A percentile compares a stretch with the other conserved stretches of the same genome.
phyloP scores from a whole-genome alignment of 1,139 yeast genomes.

The Taphrina deformans region DNA sequence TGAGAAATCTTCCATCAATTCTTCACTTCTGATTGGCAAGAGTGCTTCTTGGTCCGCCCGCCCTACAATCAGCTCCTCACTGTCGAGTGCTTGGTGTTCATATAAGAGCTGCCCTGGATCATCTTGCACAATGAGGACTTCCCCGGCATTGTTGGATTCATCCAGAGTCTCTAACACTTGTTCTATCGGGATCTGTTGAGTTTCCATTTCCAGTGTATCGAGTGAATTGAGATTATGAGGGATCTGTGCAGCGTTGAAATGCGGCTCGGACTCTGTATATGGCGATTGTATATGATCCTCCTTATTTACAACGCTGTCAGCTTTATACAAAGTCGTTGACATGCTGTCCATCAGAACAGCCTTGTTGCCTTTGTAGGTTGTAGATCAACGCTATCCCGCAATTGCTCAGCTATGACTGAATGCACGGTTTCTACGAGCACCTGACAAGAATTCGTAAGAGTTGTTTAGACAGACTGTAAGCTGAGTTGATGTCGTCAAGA shows the following conservation, averaged over 20 bases:
- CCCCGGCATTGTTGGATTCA: neutral
- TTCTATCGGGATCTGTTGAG: slow-evolving; percentile 1
- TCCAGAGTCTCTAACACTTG: neutral
- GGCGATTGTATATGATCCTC: too few relatives aligned
- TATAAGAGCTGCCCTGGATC: neutral
- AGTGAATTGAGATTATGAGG: neutral
- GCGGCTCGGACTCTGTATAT: too few relatives aligned
- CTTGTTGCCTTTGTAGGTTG: too few relatives aligned
- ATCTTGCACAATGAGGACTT: neutral
- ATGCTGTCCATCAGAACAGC: too few relatives aligned
- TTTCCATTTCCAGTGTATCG: neutral
- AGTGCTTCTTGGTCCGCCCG: neutral
- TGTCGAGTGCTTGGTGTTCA: neutral
- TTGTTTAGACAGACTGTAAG: too few relatives aligned
- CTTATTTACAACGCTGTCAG: too few relatives aligned
- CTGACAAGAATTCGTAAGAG: too few relatives aligned
- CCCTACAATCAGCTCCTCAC: neutral
- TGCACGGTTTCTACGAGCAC: too few relatives aligned
- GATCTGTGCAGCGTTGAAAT: slow-evolving; percentile 19
- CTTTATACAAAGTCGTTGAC: too few relatives aligned
- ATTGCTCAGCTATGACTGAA: too few relatives aligned
- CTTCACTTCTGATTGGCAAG: neutral
- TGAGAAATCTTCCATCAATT: too few relatives aligned
- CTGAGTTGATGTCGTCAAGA: neutral
- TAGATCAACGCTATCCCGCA: too few relatives aligned